Evolutionary conservation across 495 filamentous ascomycete species (phyloP), one percentile per base, ranked within the genome.

Genomic region (Aspergillus leporis): DNA sequence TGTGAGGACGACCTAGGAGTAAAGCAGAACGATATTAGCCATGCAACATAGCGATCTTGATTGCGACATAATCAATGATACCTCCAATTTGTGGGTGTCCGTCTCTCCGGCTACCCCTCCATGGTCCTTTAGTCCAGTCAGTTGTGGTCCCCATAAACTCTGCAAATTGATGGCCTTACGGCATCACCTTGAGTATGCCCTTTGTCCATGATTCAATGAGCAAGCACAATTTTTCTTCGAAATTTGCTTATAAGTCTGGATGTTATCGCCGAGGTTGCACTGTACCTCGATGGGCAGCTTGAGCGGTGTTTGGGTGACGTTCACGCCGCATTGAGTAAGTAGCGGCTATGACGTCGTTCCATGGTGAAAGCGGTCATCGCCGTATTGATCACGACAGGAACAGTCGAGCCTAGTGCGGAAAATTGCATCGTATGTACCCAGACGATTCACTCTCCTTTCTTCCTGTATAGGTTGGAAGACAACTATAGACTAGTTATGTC

Each of bases 1-100:
- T 62, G 87, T 85, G 72, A 96, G 91, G 51, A 88, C 78, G 32
- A 96, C 90, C 89, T 96, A 52, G 12, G 40, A 5, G 8, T 21
- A 36, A 12, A n/a, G 22, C 31, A 38, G 1, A 8, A 18, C 14
- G 38, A 41, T n/a, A 21, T 38, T 53, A 28, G 21, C 34, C n/a
- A 19, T 53, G 22, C 32, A 41, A 7, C 18, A 32, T 10, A 19
- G 48, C n/a, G 10, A 51, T 31, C 16, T 16, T 16, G 18, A 28
- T 40, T 36, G 34, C 25, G 5, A 31, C 21, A 22, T 13, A 21
- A 16, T 18, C 23, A 2, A 41, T 18, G 38, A 38, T 64, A 84
- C 80, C 75, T 84, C 80, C 19, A 82, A 67, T 14, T 77, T 76
- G 56, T 78, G 77, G 21, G 67, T 53, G 43, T 82, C 80, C 3